These are phyloP conservation scores for Diaporthe citriasiana DNA, from an alignment of 2,329 filamentous ascomycete genomes.

Conservation along the genomic window DNA sequence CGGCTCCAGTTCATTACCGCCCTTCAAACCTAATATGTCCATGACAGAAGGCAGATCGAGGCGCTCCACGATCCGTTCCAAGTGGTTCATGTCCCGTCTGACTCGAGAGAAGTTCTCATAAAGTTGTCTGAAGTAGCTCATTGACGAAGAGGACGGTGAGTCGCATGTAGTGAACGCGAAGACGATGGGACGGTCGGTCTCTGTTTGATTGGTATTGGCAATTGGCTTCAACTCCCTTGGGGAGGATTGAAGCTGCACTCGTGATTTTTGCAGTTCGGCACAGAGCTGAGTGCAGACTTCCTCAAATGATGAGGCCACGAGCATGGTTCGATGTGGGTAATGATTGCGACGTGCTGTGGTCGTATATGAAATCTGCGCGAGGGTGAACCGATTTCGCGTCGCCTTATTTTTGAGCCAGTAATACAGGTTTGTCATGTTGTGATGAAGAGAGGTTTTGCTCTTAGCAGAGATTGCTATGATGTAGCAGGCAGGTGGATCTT, in stretches of 20 bases:
- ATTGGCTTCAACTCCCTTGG: background rate
- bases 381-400: slow-evolving; percentile 53
- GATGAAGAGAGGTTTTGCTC: slow-evolving; percentile 66
- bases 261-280: slow-evolving; percentile 56
- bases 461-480: slow-evolving; percentile 71
- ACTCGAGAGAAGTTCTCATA: background rate
- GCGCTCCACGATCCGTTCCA: slow-evolving; percentile 65
- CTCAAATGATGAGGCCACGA: slow-evolving; percentile 56
- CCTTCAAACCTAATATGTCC: slow-evolving; percentile 51
- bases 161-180: background rate
- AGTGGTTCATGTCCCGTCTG: slow-evolving; percentile 58
- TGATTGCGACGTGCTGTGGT: slow-evolving; percentile 77
- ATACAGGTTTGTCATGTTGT: slow-evolving; percentile 69
- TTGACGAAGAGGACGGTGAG: background rate
- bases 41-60: slow-evolving; percentile 69
- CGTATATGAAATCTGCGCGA: slow-evolving; percentile 74
- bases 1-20: too few species aligned
- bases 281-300: slow-evolving; percentile 52
- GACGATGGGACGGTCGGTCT: background rate
- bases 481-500: slow-evolving; percentile 68
- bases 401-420: slow-evolving; percentile 65
- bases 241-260: slow-evolving; percentile 48
- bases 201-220: too few species aligned
- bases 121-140: background rate
- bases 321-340: slow-evolving; percentile 67